Base-by-base conservation (phyloP, 2,329 filamentous ascomycete species). In the Beauveria bassiana region DNA sequence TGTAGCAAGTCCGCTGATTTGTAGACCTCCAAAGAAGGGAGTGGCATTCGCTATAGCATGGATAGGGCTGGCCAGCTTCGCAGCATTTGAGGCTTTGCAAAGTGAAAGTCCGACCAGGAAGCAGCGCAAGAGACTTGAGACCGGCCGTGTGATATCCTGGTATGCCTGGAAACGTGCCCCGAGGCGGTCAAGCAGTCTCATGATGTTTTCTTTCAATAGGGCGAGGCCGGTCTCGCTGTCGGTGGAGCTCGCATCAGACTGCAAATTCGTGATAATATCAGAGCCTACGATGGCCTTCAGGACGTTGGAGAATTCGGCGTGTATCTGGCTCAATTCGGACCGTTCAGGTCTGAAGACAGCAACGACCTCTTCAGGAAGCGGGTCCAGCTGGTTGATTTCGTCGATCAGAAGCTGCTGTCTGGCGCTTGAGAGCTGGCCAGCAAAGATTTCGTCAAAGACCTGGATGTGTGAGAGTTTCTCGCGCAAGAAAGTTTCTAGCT, bases 251-350 rank as follows among this genome's bases (percentile, higher is more conserved):
- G 64, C 66, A 7, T 67, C 68, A 22, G 62, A 68, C 42, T 67
- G 65, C 38, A 71, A 69, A 0, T 74, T 73, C 0, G 70, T 68
- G 42, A 75, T 72, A 22, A 82, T 69, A 38, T 81, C 74, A 59
- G 76, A 74, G 20, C 79, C 77, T 24, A 86, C 75, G 18, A 88
- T 75, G n/a, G 82, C 79, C 64, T 86, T 88, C 46, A 96, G 75
- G 28, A 96, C 75, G 64, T 90, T 93, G 58, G 82, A 84, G 68
- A 98, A 93, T 67, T 97, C 91, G 9, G 88, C 88, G 67, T 97
- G 92, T 4, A 98, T 76, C 49, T 87, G 78, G 59, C 81, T 77
- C 12, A 96, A 79, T 66, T 90, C 83, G 0, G 89, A 91, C 1
- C 75, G 72, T 14, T 80, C 74, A 0, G 92, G 91, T 28, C 93